phyloP scores from a whole-genome alignment of 176 grass and related monocot species.

The Bonia amplexicaulis region DNA sequence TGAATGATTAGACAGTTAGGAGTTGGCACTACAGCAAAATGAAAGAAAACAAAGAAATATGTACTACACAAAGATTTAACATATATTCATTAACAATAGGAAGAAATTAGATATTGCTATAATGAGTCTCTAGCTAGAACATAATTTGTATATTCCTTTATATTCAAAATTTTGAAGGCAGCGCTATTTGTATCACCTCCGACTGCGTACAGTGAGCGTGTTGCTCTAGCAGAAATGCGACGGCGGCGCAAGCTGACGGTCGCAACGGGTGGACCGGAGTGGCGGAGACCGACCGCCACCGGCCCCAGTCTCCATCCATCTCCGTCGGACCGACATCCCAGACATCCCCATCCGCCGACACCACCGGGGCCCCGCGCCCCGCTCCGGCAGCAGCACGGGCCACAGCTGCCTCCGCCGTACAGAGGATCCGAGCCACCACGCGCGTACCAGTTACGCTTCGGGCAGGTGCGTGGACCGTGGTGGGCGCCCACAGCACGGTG shows the following conservation, averaged over 20 bases:
- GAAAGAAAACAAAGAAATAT: background rate
- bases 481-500: background rate
- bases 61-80: background rate
- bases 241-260: slow-evolving; percentile 28
- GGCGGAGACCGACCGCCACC: slow-evolving; percentile 11
- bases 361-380: background rate
- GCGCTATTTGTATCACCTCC: too few relatives aligned
- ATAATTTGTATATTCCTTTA: background rate
- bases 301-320: too few relatives aligned
- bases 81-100: background rate
- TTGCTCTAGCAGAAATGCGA: background rate
- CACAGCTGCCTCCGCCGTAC: background rate
- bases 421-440: slow-evolving; percentile 34
- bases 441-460: slow-evolving; percentile 42
- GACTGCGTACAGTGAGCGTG: background rate
- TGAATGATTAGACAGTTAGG: background rate
- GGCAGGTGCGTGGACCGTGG: background rate
- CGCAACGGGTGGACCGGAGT: slow-evolving; percentile 24
- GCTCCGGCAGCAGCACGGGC: background rate
- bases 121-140: background rate
- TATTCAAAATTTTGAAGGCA: too few relatives aligned
- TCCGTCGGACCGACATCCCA: background rate
- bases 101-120: background rate
- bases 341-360: background rate
- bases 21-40: too few relatives aligned